phyloP scores from a whole-genome alignment of 1,284 basidiomycete species.

The Ceratobasidium sp. region DNA sequence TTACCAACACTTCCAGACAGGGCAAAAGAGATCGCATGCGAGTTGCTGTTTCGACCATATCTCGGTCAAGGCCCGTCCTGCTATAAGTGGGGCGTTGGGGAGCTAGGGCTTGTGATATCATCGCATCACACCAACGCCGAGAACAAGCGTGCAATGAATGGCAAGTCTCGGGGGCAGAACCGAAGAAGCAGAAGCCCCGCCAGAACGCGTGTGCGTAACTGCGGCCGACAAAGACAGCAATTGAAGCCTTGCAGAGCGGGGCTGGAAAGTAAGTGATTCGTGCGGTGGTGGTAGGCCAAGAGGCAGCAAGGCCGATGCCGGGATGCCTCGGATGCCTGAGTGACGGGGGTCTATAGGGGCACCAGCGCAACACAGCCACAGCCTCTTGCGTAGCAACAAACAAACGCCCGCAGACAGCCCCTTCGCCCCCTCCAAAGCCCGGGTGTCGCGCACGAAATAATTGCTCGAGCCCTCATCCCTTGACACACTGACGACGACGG shows the following conservation, averaged over 20 bases:
- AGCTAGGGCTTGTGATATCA: constrained; percentile 13
- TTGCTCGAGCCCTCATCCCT: constrained; percentile 10
- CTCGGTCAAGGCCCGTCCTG: neutral
- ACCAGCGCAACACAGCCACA: constrained; percentile 13
- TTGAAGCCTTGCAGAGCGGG: neutral
- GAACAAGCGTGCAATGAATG: constrained; percentile 18
- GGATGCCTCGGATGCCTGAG: constrained; percentile 18
- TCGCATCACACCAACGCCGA: constrained; percentile 2
- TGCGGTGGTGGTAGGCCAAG: neutral
- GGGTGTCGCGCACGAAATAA: constrained; percentile 17
- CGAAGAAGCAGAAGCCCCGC: constrained; percentile 15
- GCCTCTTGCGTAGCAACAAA: constrained; percentile 37
- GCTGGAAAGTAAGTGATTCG: neutral
- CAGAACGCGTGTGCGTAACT: neutral
- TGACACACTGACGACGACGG: constrained; percentile 21
- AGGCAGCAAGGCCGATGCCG: constrained; percentile 7
- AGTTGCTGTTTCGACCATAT: too few species aligned
- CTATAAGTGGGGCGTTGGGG: neutral
- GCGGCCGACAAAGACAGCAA: neutral
- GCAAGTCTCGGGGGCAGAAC: constrained; percentile 3
- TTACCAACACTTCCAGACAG: neutral
- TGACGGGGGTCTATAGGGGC: constrained; percentile 16
- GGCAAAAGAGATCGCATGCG: neutral
- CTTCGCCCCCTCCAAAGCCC: constrained; percentile 30
- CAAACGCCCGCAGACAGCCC: constrained; percentile 39